Conservation (phyloP, 225 moss, liverwort and hornwort genomes). For the Pleurozium schreberi region DNA sequence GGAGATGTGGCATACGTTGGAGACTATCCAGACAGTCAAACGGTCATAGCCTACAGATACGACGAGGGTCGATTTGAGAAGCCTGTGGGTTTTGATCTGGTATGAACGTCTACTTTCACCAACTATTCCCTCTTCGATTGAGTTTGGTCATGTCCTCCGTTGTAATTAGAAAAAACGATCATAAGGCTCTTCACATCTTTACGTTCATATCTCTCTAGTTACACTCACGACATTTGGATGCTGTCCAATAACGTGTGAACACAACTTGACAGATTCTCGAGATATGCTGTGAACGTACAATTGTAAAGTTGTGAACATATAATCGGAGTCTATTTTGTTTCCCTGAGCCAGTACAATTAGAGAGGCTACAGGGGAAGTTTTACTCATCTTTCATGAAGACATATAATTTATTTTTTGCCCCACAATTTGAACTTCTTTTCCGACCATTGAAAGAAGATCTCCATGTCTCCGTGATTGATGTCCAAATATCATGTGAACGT, state of each 20-base stretch:
- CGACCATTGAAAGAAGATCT: background rate
- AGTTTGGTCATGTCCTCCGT: background rate
- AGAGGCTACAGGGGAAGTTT: background rate
- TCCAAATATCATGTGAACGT: background rate
- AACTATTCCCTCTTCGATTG: background rate
- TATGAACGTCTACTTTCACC: background rate
- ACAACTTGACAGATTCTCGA: background rate
- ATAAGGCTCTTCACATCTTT: background rate
- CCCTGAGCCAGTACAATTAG: background rate
- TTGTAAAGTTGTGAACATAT: background rate
- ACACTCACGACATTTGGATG: background rate
- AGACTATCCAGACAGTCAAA: conserved; percentile 45
- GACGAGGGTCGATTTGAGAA: conserved; percentile 46
- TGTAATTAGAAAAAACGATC: background rate
- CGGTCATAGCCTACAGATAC: conserved; percentile 48
- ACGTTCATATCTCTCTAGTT: background rate
- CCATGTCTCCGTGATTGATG: background rate
- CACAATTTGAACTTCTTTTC: background rate
- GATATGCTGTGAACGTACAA: background rate
- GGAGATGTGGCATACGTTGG: conserved; percentile 73
- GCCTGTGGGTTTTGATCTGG: conserved; percentile 70
- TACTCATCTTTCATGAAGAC: background rate
- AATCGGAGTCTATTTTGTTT: background rate
- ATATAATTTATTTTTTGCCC: background rate
- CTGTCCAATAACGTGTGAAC: background rate